Evolutionary conservation across 495 filamentous ascomycete genomes (phyloP).

Genomic region (Penicillium bovifimosum): DNA sequence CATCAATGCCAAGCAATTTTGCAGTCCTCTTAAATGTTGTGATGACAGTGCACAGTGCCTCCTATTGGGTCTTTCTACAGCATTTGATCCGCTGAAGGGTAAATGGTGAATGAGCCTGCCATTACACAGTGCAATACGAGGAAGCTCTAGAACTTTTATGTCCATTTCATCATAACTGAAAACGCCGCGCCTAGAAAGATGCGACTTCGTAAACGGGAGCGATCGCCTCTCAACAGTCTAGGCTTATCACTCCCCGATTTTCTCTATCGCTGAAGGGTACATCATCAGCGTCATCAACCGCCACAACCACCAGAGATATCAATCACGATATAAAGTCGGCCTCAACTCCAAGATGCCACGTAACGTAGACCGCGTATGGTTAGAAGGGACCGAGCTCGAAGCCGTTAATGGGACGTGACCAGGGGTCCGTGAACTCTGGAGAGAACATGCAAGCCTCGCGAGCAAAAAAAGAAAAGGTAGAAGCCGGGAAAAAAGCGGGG

Average conservation of each 20-base stretch:
- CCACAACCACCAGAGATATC: background rate
- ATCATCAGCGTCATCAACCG: background rate
- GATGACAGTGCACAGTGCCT: too few relatives aligned
- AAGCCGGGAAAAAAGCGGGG: conserved; percentile 11
- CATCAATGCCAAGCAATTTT: too few relatives aligned
- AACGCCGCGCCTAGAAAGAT: conserved; percentile 28
- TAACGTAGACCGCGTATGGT: background rate
- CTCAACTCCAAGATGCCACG: background rate
- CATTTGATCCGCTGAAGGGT: background rate
- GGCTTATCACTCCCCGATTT: conserved; percentile 3
- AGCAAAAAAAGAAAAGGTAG: conserved; percentile 14
- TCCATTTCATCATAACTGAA: conserved; percentile 39
- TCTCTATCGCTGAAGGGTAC: background rate
- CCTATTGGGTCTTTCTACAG: too few relatives aligned
- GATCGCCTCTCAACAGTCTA: conserved; percentile 12
- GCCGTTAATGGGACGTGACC: conserved; percentile 4
- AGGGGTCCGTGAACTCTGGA: background rate
- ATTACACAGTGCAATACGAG: background rate
- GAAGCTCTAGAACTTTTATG: conserved; percentile 28
- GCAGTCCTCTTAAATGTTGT: too few relatives aligned
- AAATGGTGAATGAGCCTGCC: background rate
- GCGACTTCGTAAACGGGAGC: conserved; percentile 29
- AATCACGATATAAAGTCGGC: background rate
- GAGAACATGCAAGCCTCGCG: conserved; percentile 7
- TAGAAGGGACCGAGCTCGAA: conserved; percentile 2